phyloP scores from a whole-genome alignment of 257 asterid species.

The Przewalskia tangutica region DNA sequence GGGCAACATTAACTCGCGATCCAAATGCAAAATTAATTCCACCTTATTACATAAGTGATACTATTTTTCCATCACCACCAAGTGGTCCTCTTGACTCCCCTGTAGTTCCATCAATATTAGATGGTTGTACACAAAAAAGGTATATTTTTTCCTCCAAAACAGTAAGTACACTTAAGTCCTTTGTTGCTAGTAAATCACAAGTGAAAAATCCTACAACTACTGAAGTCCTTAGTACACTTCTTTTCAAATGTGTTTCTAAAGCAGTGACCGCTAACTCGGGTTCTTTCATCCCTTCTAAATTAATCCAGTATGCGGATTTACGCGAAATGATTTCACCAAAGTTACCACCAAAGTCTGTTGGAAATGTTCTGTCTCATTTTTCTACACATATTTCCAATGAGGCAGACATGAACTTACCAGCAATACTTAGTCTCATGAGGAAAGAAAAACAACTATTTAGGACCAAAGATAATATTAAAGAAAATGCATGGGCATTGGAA shows the following conservation, averaged over 20 bases:
- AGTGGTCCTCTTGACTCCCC: not conserved
- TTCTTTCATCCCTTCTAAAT: not conserved
- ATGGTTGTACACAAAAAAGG: not conserved
- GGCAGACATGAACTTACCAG: not conserved
- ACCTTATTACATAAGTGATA: not conserved
- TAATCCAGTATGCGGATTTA: not conserved
- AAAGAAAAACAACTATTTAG: not conserved
- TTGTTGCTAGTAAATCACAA: not conserved
- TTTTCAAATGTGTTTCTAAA: constrained; percentile 1
- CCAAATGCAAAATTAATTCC: not conserved
- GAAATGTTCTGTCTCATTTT: not conserved
- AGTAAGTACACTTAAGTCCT: not conserved
- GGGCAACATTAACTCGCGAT: not conserved
- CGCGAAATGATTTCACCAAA: not conserved
- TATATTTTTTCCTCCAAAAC: not conserved
- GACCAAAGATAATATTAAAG: not conserved
- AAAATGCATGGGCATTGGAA: not conserved
- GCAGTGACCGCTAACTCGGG: not conserved
- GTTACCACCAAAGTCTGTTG: not conserved
- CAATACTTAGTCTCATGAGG: not conserved
- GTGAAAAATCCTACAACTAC: not conserved
- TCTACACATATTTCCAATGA: not conserved
- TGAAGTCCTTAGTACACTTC: constrained; percentile 1
- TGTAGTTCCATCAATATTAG: not conserved
- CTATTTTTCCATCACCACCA: not conserved